Evolutionary conservation across 2,329 filamentous ascomycete genomes (phyloP), one percentile per base, ranked within the genome.

Genomic region (Moelleriella libera): DNA sequence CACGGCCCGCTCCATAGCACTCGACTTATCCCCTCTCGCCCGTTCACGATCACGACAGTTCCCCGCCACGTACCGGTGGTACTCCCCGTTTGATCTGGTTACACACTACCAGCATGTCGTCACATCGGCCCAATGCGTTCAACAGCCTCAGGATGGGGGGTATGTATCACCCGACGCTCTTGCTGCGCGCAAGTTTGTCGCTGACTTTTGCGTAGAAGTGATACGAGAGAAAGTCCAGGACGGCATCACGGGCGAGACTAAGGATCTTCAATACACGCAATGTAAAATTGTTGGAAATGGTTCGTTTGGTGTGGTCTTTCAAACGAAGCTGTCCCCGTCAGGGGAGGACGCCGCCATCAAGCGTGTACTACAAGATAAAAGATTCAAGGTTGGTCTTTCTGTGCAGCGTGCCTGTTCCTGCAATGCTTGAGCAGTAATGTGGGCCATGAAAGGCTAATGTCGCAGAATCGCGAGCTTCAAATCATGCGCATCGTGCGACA

Each of bases 271-370:
- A 66, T 98, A 98, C 68, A 97, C 92, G 48, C 92, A 97, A 66
- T 97, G 90, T 75, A 98, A 98, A 73, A 97, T 98, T 60, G 92
- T 98, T 45, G 92, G 92, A 65, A 98, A 98, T 71, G 92, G 92
- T 57, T 97, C 90, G 37, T 98, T 98, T 58, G 92, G 92, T 55
- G 90, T 98, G 45, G 92, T 98, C 54, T 98, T 98, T 68, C 92
- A 98, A 72, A 98, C 92, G 49, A 97, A 97, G 73, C 78, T 98
- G 60, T 90, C 90, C 51, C 92, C 92, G n/a, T 92, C 86, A 53
- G 90, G 90, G 54, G 92, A 98, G 68, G 92, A 98, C 71, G 92
- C 92, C 47, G 92, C 92, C 64, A 98, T 98, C 75, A 98, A 98
- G 76, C 84, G 92, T 59, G 92, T 98, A 51, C 78, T 98, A 50